Conservation (phyloP, 768 basidiomycete species). For the Asterophora parasitica region DNA sequence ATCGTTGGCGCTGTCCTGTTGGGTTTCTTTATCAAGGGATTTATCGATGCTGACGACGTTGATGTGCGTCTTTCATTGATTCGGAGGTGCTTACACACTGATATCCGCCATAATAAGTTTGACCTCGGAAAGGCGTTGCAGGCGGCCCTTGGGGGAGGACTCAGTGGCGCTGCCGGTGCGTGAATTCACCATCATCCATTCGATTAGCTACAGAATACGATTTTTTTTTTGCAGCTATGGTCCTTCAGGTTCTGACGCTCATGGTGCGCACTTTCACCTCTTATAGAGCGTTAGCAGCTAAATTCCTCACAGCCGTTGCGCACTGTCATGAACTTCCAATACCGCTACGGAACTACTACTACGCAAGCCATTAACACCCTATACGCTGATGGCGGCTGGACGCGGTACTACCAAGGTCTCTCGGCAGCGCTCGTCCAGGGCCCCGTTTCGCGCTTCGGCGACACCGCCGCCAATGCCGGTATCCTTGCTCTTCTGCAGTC, state of each 20-base stretch:
- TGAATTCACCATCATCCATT: background rate
- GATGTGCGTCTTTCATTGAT: constrained; percentile 40
- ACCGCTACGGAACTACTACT: constrained; percentile 79
- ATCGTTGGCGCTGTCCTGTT: constrained; percentile 35
- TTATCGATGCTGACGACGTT: constrained; percentile 63
- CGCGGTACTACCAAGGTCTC: constrained; percentile 87
- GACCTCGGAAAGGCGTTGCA: constrained; percentile 74
- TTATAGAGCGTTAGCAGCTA: constrained; percentile 1
- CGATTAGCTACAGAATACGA: too few species aligned
- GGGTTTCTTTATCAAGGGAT: constrained; percentile 60
- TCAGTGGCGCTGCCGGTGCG: constrained; percentile 82
- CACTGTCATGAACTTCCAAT: constrained; percentile 98
- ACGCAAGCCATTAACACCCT: constrained; percentile 62
- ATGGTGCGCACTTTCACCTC: constrained; percentile 44
- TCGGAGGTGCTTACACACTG: background rate
- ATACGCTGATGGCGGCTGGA: constrained; percentile 73
- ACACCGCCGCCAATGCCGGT: constrained; percentile 92
- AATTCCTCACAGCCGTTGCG: constrained; percentile 61
- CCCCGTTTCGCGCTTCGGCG: constrained; percentile 82
- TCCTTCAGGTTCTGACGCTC: constrained; percentile 84
- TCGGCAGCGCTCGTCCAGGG: constrained; percentile 83
- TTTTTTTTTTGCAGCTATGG: constrained; percentile 63
- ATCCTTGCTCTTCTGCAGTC: constrained; percentile 81
- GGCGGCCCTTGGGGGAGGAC: constrained; percentile 83
- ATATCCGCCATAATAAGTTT: constrained; percentile 47